These are phyloP conservation scores for Apiospora saccharicola DNA, from an alignment of 2,329 filamentous ascomycete genomes.

Conservation along the genomic window DNA sequence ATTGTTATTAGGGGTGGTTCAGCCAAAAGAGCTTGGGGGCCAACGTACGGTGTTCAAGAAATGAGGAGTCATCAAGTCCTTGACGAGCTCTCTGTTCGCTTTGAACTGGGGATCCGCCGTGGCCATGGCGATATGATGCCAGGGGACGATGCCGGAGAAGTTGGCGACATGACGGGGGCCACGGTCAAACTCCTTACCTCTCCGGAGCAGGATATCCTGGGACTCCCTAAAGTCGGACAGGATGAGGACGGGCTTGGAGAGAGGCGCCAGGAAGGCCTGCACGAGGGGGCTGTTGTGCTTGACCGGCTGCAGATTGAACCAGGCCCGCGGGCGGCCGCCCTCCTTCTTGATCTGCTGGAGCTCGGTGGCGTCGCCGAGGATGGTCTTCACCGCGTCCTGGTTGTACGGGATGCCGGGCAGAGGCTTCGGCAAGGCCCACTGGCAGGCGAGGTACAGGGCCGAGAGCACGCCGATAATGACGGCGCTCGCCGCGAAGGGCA, in stretches of 20 bases:
- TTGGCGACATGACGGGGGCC: conserved; percentile 34
- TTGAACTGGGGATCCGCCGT: conserved; percentile 41
- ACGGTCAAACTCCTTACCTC: conserved; percentile 44
- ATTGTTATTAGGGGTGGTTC: neutral
- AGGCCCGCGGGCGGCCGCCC: conserved; percentile 27
- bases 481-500: conserved; percentile 26
- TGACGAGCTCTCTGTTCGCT: conserved; percentile 41
- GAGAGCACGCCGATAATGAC: conserved; percentile 25
- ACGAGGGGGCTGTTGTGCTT: conserved; percentile 35
- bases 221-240: conserved; percentile 43
- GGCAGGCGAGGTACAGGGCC: conserved; percentile 35
- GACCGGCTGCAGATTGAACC: conserved; percentile 28
- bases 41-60: conserved; percentile 39
- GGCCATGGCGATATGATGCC: conserved; percentile 44
- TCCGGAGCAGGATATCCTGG: conserved; percentile 42
- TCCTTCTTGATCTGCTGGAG: conserved; percentile 25
- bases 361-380: conserved; percentile 29
- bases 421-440: conserved; percentile 33
- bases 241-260: conserved; percentile 42
- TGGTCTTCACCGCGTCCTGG: conserved; percentile 23
- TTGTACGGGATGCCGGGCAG: conserved; percentile 32
- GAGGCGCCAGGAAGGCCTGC: conserved; percentile 44
- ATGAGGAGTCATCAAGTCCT: conserved; percentile 46
- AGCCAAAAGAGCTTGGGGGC: neutral
- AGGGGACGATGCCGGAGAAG: conserved; percentile 32